Base-by-base conservation (phyloP, 306 rosid species). In the Dalbergia oliveri region DNA sequence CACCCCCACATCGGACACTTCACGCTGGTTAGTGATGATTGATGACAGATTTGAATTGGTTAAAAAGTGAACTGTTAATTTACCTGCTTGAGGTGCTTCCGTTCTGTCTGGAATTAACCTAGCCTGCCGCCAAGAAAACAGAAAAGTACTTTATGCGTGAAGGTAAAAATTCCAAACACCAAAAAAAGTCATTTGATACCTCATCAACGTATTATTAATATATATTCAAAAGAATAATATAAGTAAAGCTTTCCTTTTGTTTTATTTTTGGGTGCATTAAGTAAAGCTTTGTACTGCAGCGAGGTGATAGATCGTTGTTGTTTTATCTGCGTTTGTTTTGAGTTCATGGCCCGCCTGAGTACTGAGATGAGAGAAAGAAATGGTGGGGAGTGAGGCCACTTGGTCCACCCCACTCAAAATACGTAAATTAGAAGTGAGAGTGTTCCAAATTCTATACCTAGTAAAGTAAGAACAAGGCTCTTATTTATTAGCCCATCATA, bases 21-120 rank as follows among this genome's bases (percentile, higher is more conserved):
- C 7, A 49, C 41, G 8, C 18, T 50, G 34, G 21, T 10, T 33
- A 33, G 26, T 76, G 78, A 69, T 76, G 68, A 41, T 26, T 41
- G 33, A 13, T 65, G 49, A 49, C 50, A 73, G 6, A 34, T 72
- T 83, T 65, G 83, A 83, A 66, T 50, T 2, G 5, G 9, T 50
- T 58, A 35, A 72, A 21, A 82, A 72, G 82, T 47, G n/a, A 3
- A 57, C 86, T 78, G 49, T 83, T 78, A 18, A 45, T 78, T 83
- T 78, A 66, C 86, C 86, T 13, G 26, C 16, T 3, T 6, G 18
- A 33, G 3, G 14, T 4, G 19, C 77, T 60, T 75, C 50, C 57
- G 21, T 66, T 45, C 41, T 37, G 7, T 37, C 41, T 16, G 50
- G 49, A 19, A 72, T 50, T 57, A 56, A 67, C 34, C 5, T 26